Evolutionary conservation across 2,329 filamentous ascomycete species (phyloP).

Genomic region (Colletotrichum salicis): DNA sequence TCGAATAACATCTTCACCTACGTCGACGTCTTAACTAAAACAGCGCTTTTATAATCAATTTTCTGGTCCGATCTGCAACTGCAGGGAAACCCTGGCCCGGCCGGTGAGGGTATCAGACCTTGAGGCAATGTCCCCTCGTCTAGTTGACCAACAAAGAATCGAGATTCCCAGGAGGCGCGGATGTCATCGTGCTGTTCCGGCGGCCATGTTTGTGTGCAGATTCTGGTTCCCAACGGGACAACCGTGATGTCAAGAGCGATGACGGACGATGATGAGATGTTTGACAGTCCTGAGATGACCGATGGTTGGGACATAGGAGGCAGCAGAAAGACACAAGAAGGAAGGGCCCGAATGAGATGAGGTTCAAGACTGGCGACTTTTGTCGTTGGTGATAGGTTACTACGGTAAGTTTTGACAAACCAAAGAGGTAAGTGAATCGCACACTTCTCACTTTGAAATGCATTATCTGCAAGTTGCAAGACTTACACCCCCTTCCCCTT

Average conservation of each 20-base stretch:
- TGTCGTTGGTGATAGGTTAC: neutral
- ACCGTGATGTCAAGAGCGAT: neutral
- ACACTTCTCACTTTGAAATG: neutral
- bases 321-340: neutral
- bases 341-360: neutral
- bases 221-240: neutral
- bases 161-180: neutral
- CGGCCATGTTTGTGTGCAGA: neutral
- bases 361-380: neutral
- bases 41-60: no score
- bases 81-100: neutral
- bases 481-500: neutral
- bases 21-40: no score
- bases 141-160: neutral
- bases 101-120: neutral
- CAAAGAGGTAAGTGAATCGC: slow-evolving; percentile 19
- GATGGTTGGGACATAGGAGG: neutral
- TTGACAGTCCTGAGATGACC: neutral
- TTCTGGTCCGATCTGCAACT: slow-evolving; percentile 15
- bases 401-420: neutral
- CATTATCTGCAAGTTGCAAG: slow-evolving; percentile 3
- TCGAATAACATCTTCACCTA: no score
- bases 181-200: neutral
- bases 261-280: neutral
- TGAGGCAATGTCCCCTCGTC: neutral